A percentile compares a stretch with the other conserved stretches of the same genome.
Evolutionary conservation across 1,284 basidiomycete species (phyloP).

Genomic region (Afroboletus lepidellus): DNA sequence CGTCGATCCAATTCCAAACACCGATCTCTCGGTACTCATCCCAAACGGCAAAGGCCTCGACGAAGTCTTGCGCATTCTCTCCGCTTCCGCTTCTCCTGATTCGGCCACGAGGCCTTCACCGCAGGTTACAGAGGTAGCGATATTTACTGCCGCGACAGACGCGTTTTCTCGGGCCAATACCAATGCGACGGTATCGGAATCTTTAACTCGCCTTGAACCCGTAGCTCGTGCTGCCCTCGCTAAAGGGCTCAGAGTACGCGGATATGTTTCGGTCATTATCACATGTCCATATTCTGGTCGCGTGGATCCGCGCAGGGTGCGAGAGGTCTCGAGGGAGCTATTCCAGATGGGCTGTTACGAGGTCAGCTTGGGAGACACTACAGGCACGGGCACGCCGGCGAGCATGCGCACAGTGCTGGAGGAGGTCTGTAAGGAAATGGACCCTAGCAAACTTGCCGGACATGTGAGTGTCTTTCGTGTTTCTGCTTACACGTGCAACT

Average conservation of each 20-base stretch:
- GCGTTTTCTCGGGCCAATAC: slow-evolving; percentile 86
- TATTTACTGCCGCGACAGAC: slow-evolving; percentile 90
- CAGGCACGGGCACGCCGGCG: slow-evolving; percentile 80
- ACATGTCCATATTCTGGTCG: slow-evolving; percentile 85
- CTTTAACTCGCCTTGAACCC: slow-evolving; percentile 61
- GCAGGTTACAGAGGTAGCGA: slow-evolving; percentile 80
- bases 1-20: slow-evolving; percentile 51
- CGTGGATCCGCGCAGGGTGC: slow-evolving; percentile 67
- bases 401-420: slow-evolving; percentile 69
- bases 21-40: slow-evolving; percentile 82
- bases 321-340: slow-evolving; percentile 70
- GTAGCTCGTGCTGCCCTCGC: slow-evolving; percentile 64
- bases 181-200: slow-evolving; percentile 75
- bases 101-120: slow-evolving; percentile 35
- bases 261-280: slow-evolving; percentile 85
- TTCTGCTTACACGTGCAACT: background rate
- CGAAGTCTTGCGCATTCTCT: slow-evolving; percentile 57
- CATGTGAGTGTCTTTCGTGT: slow-evolving; percentile 47
- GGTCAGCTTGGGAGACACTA: slow-evolving; percentile 89
- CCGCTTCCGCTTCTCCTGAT: slow-evolving; percentile 33
- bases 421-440: slow-evolving; percentile 62
- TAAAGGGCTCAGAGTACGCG: slow-evolving; percentile 74
- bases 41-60: slow-evolving; percentile 83
- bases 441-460: slow-evolving; percentile 68
- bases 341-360: slow-evolving; percentile 94